Evolutionary conservation across 306 rosid genomes (phyloP), one percentile per base, ranked within the genome.

Genomic region (Malus sieversii): DNA sequence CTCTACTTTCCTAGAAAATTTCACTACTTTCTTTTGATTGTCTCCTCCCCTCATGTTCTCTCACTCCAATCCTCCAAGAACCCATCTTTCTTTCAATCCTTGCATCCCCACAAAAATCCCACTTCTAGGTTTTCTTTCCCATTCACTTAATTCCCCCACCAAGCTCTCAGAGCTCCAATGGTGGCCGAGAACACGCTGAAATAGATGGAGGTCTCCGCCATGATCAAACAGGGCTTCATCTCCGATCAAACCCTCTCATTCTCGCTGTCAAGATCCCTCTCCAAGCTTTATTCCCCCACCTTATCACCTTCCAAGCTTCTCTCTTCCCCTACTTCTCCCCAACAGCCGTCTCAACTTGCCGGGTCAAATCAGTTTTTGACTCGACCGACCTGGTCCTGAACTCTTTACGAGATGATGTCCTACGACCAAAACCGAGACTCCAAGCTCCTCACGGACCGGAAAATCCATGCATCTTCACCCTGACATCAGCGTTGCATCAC

Each of bases 381-480:
- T 51, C 87, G 84, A 12, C 67, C 80, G 27, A n/a, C 16, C 64
- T 81, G 80, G 32, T 75, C 84, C 27, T 92, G 89, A 38, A 85
- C 95, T 2, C 95, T 93, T 55, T 86, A 85, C 85, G 95, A 93
- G 18, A 89, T 93, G 95, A 93, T 93, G 88, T 83, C 91, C 2
- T 82, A 79, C 15, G 84, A 90, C 60, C 90, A 86, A 9, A 61
- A 35, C 78, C 87, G 86, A n/a, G 86, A 85, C 62, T 48, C 86
- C 11, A 85, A 77, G 71, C 55, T 68, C 62, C 72, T 68, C 62
- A 72, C 92, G 67, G 84, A 84, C 76, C 89, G 86, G 3, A 30
- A 30, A 30, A 30, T 30, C 32, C 32, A 30, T 30, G 32, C 29
- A 27, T 27, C 29, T 27, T 27, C 3, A 27, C 29, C 3, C 3